Evolutionary conservation across 768 basidiomycete species (phyloP), one percentile per base, ranked within the genome.

Genomic region (Rhodotorula diobovata): DNA sequence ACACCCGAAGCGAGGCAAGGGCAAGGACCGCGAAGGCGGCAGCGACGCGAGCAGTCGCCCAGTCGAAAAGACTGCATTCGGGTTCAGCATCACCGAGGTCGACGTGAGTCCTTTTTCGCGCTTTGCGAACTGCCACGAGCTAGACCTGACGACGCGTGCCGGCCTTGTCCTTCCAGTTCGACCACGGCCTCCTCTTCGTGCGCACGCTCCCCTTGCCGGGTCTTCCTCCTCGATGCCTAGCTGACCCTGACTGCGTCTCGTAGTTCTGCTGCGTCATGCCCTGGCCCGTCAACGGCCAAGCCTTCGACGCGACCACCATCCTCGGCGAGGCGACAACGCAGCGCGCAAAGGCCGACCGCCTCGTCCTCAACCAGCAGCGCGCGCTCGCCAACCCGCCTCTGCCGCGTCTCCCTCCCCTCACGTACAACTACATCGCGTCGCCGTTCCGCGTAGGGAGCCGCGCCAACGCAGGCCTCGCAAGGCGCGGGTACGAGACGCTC

Each of bases 181-280:
- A 57, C 37, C 23, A 12, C 11, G 56, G 56, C 56, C 39, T 37
- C 37, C 25, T 57, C 37, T 39, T 28, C 25, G 56, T 57, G 25
- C 21, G 56, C 12, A 2, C 1, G 4, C 6, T 21, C 23, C 35
- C 9, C 37, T 3, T 4, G 1, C 15, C 25, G 18, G 20, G 9
- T 7, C 39, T 39, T 43, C 34, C 9, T 8, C 16, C 37, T 48
- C 51, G 25, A 23, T n/a, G 41, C 41, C 20, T n/a, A 11, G 20
- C 35, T 28, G 48, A 51, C 14, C 25, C n/a, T 11, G 7, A 1
- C 8, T 16, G 9, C 16, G 39, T 4, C 18, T 41, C 2, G 1
- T 41, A 59, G 58, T 59, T 59, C 58, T 59, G 58, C 58, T n/a
- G 28, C 58, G 58, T 56, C 41, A 55, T 64, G 53, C 63, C 63